Percentiles rank a stretch among this genome's conserved stretches.
phyloP scores from a whole-genome alignment of 108 stramenopile genomes.

The Cyclotella cryptica region DNA sequence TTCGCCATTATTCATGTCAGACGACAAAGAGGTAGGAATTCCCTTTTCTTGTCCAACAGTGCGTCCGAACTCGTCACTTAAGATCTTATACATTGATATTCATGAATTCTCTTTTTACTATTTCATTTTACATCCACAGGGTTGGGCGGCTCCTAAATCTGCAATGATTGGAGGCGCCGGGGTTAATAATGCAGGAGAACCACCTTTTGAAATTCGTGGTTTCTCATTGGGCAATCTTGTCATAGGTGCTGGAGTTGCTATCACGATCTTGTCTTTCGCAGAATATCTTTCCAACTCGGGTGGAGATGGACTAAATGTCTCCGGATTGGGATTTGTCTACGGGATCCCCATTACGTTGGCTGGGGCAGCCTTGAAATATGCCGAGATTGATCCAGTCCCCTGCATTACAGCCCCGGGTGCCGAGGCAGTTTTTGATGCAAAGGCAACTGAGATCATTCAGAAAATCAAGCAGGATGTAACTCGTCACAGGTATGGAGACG shows the following conservation, averaged over 20 bases:
- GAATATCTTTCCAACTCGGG: slow-evolving; percentile 91
- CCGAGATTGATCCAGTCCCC: slow-evolving; percentile 95
- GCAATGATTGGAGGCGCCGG: slow-evolving; percentile 96
- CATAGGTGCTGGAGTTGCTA: slow-evolving; percentile 73
- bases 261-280: slow-evolving; percentile 86
- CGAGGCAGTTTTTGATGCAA: slow-evolving; percentile 78
- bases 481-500: slow-evolving; percentile 98
- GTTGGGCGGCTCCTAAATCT: slow-evolving; percentile 74
- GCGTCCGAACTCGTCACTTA: too few species aligned
- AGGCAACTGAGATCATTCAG: slow-evolving; percentile 90
- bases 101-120: neutral
- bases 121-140: slow-evolving; percentile 12
- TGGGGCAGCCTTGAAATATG: slow-evolving; percentile 95
- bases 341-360: slow-evolving; percentile 96
- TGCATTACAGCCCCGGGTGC: slow-evolving; percentile 61
- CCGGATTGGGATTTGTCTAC: slow-evolving; percentile 96
- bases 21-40: slow-evolving; percentile 15
- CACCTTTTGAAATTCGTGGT: slow-evolving; percentile 98
- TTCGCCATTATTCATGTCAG: slow-evolving; percentile 27
- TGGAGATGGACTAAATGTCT: slow-evolving; percentile 81
- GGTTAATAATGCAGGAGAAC: slow-evolving; percentile 93
- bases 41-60: neutral
- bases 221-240: slow-evolving; percentile 95
- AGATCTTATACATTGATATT: neutral
- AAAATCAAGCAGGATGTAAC: slow-evolving; percentile 97